Conservation (phyloP, 306 rosid species). For the Sechiopsis laciniata region DNA sequence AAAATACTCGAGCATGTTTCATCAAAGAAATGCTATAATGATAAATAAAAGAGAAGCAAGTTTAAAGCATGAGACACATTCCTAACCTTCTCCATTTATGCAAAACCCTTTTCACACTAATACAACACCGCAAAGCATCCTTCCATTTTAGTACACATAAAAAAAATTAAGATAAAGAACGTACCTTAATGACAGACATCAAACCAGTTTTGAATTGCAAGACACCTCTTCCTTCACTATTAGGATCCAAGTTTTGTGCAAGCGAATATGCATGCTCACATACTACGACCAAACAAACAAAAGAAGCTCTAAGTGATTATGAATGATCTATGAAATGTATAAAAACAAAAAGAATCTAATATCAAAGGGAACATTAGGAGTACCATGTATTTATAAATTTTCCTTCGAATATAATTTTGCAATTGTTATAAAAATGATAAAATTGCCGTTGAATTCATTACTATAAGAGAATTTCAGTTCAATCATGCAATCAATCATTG, state of each 20-base stretch:
- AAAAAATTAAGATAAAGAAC: background rate
- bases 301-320: background rate
- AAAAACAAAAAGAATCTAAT: background rate
- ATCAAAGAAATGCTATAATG: background rate
- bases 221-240: constrained; percentile 97
- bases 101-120: background rate
- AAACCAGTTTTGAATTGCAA: constrained; percentile 93
- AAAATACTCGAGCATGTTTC: background rate
- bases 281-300: constrained; percentile 44
- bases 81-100: background rate
- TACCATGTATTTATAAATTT: background rate
- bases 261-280: constrained; percentile 92
- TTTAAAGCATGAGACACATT: background rate
- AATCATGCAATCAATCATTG: background rate
- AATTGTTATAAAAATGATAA: background rate
- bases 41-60: background rate
- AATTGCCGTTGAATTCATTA: background rate
- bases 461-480: background rate
- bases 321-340: constrained; percentile 11
- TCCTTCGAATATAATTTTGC: background rate
- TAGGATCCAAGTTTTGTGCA: constrained; percentile 86
- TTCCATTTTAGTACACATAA: background rate
- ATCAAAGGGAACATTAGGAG: background rate
- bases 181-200: constrained; percentile 96
- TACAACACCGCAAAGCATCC: background rate